These are phyloP conservation scores for Pythium pyrilobum DNA, from an alignment of 352 stramenopile genomes.

Conservation along the genomic window DNA sequence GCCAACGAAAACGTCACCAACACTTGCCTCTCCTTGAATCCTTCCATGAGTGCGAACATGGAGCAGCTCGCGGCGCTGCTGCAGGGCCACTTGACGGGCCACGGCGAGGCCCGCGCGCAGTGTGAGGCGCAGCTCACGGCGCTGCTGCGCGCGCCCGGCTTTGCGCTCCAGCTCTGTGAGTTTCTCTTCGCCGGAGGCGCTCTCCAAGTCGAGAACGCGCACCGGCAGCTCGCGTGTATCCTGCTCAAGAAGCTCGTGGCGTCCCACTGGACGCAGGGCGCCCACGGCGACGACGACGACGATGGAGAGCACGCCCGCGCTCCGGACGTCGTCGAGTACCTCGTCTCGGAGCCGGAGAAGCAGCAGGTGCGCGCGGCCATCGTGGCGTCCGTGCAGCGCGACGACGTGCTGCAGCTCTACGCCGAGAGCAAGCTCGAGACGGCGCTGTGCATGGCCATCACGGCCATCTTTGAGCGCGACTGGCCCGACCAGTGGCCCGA, in stretches of 20 bases:
- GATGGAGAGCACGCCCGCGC: slow-evolving; percentile 8
- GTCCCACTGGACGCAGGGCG: slow-evolving; percentile 44
- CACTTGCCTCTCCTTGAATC: not conserved
- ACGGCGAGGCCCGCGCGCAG: slow-evolving; percentile 39
- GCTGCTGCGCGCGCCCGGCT: slow-evolving; percentile 51
- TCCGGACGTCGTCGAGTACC: slow-evolving; percentile 21
- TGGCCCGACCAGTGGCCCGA: slow-evolving; percentile 81
- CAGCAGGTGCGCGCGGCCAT: slow-evolving; percentile 51
- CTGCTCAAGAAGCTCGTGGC: slow-evolving; percentile 75
- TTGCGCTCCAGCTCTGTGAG: slow-evolving; percentile 64
- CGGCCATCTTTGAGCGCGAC: slow-evolving; percentile 79
- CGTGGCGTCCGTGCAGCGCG: slow-evolving; percentile 43
- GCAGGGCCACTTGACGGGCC: slow-evolving; percentile 43
- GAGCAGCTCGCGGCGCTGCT: slow-evolving; percentile 49
- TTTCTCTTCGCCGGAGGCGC: slow-evolving; percentile 45
- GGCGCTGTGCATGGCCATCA: slow-evolving; percentile 65
- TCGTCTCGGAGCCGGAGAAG: slow-evolving; percentile 66
- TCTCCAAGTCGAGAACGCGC: slow-evolving; percentile 25
- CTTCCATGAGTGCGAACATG: slow-evolving; percentile 1
- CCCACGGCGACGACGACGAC: slow-evolving; percentile 20
- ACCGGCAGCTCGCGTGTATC: slow-evolving; percentile 66
- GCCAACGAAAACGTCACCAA: not conserved
- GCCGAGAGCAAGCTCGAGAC: slow-evolving; percentile 72
- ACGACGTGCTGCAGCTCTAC: slow-evolving; percentile 49
- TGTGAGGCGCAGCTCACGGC: slow-evolving; percentile 63